A percentile compares a stretch with the other conserved stretches of the same genome.
phyloP scores from a whole-genome alignment of 148 eudicot genomes.

The Tetragonia tetragonoides region DNA sequence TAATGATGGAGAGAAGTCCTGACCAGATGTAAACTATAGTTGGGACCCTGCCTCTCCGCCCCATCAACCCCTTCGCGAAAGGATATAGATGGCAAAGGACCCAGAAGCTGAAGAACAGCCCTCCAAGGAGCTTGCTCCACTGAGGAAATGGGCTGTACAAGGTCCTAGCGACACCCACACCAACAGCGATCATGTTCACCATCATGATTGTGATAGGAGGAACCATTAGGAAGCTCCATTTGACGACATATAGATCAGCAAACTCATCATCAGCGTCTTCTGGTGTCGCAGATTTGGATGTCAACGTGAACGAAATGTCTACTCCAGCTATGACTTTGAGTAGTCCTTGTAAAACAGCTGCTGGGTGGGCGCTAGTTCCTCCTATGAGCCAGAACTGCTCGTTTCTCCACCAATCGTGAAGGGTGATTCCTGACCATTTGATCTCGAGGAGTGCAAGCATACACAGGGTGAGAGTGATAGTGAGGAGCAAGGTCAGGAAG shows the following conservation, averaged over 20 bases:
- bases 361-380: conserved; percentile 96
- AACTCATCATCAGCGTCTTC: conserved; percentile 90
- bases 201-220: conserved; percentile 90
- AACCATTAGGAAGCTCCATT: conserved; percentile 74
- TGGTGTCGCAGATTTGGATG: conserved; percentile 68
- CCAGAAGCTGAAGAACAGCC: conserved; percentile 97
- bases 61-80: conserved; percentile 94
- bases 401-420: conserved; percentile 98
- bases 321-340: conserved; percentile 88
- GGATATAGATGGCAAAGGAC: conserved; percentile 91
- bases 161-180: conserved; percentile 71
- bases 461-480: conserved; percentile 71
- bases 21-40: conserved; percentile 91
- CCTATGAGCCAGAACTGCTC: conserved; percentile 99
- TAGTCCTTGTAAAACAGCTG: conserved; percentile 87
- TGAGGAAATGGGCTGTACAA: conserved; percentile 91
- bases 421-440: conserved; percentile 89
- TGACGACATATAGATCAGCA: conserved; percentile 78
- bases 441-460: conserved; percentile 81
- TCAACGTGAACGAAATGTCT: conserved; percentile 89
- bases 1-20: conserved; percentile 62
- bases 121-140: conserved; percentile 96
- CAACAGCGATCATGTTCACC: conserved; percentile 77
- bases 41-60: conserved; percentile 75
- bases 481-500: conserved; percentile 59